Conservation (phyloP, 495 filamentous ascomycete species). For the Podospora didyma region DNA sequence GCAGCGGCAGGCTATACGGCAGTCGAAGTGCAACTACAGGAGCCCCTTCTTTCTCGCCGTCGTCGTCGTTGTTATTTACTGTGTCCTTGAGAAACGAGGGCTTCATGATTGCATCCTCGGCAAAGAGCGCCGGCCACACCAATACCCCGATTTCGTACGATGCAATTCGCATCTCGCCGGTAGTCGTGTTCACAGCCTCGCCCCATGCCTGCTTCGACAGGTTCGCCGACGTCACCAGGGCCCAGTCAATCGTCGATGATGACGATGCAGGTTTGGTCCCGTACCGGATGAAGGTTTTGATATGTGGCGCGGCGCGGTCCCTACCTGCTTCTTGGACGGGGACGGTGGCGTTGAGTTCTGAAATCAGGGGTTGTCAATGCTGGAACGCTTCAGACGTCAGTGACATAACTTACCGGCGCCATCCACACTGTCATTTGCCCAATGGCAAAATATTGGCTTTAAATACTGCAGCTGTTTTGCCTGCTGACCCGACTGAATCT, state of each 20-base stretch:
- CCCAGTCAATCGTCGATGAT: conserved; percentile 66
- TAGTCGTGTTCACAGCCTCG: conserved; percentile 40
- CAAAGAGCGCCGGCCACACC: conserved; percentile 73
- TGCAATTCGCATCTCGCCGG: conserved; percentile 62
- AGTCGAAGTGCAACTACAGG: conserved; percentile 65
- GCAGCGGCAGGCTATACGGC: conserved; percentile 78
- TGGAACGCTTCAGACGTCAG: too few relatives aligned
- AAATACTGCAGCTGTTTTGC: conserved; percentile 73
- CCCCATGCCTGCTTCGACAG: conserved; percentile 91
- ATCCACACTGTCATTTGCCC: conserved; percentile 54
- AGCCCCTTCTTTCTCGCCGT: conserved; percentile 1
- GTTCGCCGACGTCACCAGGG: conserved; percentile 80
- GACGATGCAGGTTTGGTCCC: conserved; percentile 34
- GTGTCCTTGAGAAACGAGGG: conserved; percentile 62
- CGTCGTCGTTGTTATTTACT: not conserved
- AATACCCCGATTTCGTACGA: conserved; percentile 86
- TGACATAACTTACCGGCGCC: conserved; percentile 25
- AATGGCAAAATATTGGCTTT: conserved; percentile 64
- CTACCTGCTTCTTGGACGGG: conserved; percentile 46
- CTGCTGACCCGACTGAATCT: conserved; percentile 63
- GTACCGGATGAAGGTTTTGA: conserved; percentile 86
- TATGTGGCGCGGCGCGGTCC: conserved; percentile 80
- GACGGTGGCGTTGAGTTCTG: not conserved
- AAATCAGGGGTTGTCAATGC: not conserved
- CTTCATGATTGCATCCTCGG: conserved; percentile 55